Evolutionary conservation across 2,329 filamentous ascomycete species (phyloP).

Genomic region (Thielaviopsis euricoi): DNA sequence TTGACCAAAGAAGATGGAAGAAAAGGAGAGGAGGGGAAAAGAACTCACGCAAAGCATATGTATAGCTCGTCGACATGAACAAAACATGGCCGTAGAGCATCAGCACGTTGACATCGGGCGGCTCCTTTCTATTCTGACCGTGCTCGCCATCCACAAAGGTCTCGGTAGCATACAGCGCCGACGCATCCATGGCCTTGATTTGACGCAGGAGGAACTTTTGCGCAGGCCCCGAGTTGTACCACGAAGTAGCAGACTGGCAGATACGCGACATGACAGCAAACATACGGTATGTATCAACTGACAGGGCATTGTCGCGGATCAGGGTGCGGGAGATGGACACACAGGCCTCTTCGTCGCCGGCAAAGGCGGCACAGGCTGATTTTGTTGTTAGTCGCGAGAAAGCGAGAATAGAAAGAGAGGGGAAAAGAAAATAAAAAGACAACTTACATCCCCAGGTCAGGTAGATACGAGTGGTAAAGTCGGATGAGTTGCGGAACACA

Average conservation of each 20-base stretch:
- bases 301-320: constrained; percentile 65
- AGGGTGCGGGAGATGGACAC: constrained; percentile 62
- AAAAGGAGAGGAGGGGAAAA: no score
- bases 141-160: constrained; percentile 18
- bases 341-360: constrained; percentile 63
- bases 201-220: constrained; percentile 87
- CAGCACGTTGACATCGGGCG: constrained; percentile 64
- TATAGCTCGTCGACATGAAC: constrained; percentile 67
- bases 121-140: constrained; percentile 19
- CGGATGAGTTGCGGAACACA: constrained; percentile 58
- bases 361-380: constrained; percentile 62
- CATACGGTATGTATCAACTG: constrained; percentile 69
- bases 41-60: constrained; percentile 56
- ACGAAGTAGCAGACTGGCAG: constrained; percentile 53
- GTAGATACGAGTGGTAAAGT: constrained; percentile 56
- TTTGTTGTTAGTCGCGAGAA: no score
- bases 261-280: constrained; percentile 65
- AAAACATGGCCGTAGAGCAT: constrained; percentile 85
- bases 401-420: no score
- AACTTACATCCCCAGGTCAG: constrained; percentile 60
- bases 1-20: no score
- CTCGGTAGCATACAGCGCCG: constrained; percentile 20
- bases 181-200: constrained; percentile 73
- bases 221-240: constrained; percentile 64
- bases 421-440: constrained; percentile 15